These are phyloP conservation scores for Mortierella sp. DNA, from an alignment of 371 early-diverging fungal species.

Conservation along the genomic window DNA sequence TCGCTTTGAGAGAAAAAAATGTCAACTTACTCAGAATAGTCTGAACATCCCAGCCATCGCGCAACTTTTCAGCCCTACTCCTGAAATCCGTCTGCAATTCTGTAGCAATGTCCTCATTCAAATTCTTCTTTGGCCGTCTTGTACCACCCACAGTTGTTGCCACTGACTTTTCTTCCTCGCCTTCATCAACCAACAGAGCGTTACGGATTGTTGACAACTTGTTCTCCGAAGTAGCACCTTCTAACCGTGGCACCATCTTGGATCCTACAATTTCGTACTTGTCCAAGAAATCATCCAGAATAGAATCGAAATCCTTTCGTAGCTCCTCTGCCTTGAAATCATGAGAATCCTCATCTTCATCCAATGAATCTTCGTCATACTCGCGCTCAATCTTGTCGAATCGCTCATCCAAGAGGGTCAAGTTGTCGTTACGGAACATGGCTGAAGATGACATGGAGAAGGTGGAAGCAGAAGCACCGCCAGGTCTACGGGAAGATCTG, in stretches of 20 bases:
- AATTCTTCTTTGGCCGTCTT: constrained; percentile 48
- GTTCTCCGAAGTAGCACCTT: constrained; percentile 72
- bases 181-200: constrained; percentile 63
- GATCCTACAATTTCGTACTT: constrained; percentile 85
- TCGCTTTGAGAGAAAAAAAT: neutral
- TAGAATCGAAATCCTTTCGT: constrained; percentile 75
- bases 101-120: constrained; percentile 33
- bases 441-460: constrained; percentile 92
- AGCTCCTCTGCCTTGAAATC: constrained; percentile 59
- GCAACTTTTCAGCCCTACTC: constrained; percentile 65
- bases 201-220: constrained; percentile 80
- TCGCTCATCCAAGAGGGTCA: constrained; percentile 91
- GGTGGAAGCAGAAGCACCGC: constrained; percentile 49
- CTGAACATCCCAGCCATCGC: constrained; percentile 86
- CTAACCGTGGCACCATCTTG: constrained; percentile 74
- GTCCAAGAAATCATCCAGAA: constrained; percentile 92
- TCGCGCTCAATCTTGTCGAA: constrained; percentile 89
- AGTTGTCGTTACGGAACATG: constrained; percentile 91
- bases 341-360: constrained; percentile 76
- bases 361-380: constrained; percentile 72
- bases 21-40: constrained; percentile 69
- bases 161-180: constrained; percentile 57
- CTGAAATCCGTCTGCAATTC: constrained; percentile 60
- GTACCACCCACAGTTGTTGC: constrained; percentile 50
- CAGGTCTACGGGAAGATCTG: constrained; percentile 33